Conservation (phyloP, 768 basidiomycete species). For the Rhodotorula diobovata region DNA sequence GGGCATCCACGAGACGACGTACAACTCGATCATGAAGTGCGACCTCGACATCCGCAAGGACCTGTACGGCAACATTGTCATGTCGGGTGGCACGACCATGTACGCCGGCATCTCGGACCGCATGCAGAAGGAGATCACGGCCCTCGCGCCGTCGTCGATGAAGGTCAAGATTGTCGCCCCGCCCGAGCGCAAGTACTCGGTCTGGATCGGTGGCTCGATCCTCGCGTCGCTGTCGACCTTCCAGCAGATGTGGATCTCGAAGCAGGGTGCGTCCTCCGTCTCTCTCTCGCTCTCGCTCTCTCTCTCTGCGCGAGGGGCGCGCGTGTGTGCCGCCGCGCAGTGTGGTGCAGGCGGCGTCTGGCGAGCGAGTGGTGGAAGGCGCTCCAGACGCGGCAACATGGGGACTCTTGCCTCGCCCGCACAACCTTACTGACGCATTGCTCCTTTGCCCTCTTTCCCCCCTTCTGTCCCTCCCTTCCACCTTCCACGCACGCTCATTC, state of each 20-base stretch:
- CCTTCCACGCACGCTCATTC: not conserved
- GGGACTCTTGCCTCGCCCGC: no score
- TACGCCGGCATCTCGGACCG: conserved; percentile 94
- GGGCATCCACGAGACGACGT: conserved; percentile 85
- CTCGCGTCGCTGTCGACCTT: conserved; percentile 82
- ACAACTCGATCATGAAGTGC: conserved; percentile 83
- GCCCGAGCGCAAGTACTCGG: conserved; percentile 89
- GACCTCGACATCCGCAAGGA: conserved; percentile 76
- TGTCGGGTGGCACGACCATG: conserved; percentile 85
- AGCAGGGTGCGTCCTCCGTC: conserved; percentile 58
- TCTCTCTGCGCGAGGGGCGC: no score
- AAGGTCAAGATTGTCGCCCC: conserved; percentile 92
- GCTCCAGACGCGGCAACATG: no score
- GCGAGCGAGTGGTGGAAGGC: no score
- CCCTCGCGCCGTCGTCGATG: conserved; percentile 79
- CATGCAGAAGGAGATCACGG: conserved; percentile 88
- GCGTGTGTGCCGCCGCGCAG: no score
- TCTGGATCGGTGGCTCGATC: conserved; percentile 59
- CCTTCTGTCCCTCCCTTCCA: no score
- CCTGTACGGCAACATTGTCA: conserved; percentile 71
- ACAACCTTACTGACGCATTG: no score
- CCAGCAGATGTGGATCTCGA: conserved; percentile 84
- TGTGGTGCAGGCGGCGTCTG: no score
- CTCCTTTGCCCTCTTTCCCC: no score
- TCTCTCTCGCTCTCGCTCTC: no score